Percentiles rank a stretch among this genome's conserved stretches.
These are phyloP conservation scores for Panaeolus cyanescens DNA, from an alignment of 768 basidiomycete species.

Conservation along the genomic window DNA sequence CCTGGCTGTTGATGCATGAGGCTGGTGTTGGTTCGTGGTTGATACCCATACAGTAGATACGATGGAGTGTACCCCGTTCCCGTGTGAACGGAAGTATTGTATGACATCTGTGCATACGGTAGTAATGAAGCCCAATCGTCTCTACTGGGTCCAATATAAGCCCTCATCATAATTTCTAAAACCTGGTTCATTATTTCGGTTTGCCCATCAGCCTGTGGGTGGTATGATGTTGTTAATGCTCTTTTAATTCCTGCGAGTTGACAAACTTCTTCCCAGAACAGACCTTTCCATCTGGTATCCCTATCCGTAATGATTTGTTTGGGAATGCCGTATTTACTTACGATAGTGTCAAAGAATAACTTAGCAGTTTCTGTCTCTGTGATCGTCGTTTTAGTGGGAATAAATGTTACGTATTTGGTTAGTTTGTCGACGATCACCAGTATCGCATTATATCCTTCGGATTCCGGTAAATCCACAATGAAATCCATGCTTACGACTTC, in stretches of 20 bases:
- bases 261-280: slow-evolving; percentile 29
- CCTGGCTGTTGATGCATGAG: neutral
- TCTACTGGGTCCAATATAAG: slow-evolving; percentile 23
- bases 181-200: slow-evolving; percentile 34
- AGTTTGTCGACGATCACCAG: slow-evolving; percentile 36
- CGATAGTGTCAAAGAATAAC: slow-evolving; percentile 30
- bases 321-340: slow-evolving; percentile 23
- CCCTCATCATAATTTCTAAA: slow-evolving; percentile 29
- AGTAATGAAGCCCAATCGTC: slow-evolving; percentile 26
- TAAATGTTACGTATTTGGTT: slow-evolving; percentile 42
- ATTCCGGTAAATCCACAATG: slow-evolving; percentile 32
- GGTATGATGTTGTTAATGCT: slow-evolving; percentile 26
- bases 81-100: slow-evolving; percentile 30
- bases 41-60: neutral
- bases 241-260: slow-evolving; percentile 23
- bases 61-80: slow-evolving; percentile 16
- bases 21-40: neutral
- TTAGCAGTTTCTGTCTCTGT: slow-evolving; percentile 26
- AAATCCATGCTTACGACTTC: slow-evolving; percentile 35
- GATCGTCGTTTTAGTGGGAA: slow-evolving; percentile 29
- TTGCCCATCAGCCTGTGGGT: slow-evolving; percentile 38
- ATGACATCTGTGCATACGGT: slow-evolving; percentile 24
- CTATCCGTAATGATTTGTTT: slow-evolving; percentile 29
- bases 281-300: slow-evolving; percentile 23
- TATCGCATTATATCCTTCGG: slow-evolving; percentile 27